phyloP scores from a whole-genome alignment of 176 grass and related monocot genomes.

The Puya raimondii region DNA sequence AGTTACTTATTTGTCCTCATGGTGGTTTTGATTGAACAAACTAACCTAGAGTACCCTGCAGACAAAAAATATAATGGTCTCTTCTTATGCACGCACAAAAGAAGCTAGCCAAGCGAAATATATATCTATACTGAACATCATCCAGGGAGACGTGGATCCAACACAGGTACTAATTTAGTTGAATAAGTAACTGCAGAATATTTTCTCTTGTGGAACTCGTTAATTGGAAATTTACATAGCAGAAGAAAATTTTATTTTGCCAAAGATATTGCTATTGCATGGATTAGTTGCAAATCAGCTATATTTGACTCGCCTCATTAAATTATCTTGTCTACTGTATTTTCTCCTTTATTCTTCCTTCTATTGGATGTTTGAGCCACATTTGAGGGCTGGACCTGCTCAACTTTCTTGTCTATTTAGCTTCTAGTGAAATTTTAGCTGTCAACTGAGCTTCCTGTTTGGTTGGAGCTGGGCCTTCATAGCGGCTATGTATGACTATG shows the following conservation, averaged over 20 bases:
- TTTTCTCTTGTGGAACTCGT: background rate
- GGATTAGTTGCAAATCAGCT: background rate
- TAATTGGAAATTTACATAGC: background rate
- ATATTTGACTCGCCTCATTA: background rate
- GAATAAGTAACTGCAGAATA: background rate
- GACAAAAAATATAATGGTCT: slow-evolving; percentile 99
- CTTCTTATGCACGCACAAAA: slow-evolving; percentile 95
- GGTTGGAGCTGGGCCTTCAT: too few relatives aligned
- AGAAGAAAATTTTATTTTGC: background rate
- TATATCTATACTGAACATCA: slow-evolving; percentile 97
- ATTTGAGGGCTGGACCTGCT: too few relatives aligned
- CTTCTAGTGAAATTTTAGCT: too few relatives aligned
- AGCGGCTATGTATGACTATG: too few relatives aligned
- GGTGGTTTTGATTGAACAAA: slow-evolving; percentile 5
- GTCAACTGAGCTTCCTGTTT: too few relatives aligned
- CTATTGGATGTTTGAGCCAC: background rate
- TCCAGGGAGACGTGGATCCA: slow-evolving; percentile 97
- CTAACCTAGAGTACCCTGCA: slow-evolving; percentile 30
- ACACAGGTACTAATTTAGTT: slow-evolving; percentile 59
- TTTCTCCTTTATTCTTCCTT: background rate
- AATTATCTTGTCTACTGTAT: background rate
- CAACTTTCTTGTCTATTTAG: too few relatives aligned
- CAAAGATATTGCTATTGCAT: background rate
- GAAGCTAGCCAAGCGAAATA: slow-evolving; percentile 99
- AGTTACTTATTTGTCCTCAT: background rate